These are phyloP conservation scores for Fusarium pininemorale DNA, from an alignment of 2,329 filamentous ascomycete species.

Conservation along the genomic window DNA sequence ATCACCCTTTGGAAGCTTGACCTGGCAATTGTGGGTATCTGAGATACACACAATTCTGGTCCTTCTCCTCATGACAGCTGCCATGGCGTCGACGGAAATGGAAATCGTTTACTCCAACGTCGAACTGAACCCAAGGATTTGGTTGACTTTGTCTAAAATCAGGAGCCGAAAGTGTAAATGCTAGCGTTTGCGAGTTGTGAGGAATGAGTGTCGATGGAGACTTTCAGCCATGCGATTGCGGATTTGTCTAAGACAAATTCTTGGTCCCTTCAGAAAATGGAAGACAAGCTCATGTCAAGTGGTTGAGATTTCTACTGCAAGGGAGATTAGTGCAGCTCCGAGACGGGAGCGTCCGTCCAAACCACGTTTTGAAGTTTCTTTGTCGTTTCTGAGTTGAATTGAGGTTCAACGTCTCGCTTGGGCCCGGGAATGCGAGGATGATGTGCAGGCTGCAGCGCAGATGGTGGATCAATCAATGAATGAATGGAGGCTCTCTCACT, in stretches of 20 bases:
- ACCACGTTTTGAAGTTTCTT: constrained; percentile 12
- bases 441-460: constrained; percentile 21
- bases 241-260: constrained; percentile 33
- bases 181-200: constrained; percentile 9
- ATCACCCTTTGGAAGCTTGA: constrained; percentile 75
- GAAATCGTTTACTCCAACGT: constrained; percentile 19
- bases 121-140: constrained; percentile 16
- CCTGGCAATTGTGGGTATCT: constrained; percentile 75
- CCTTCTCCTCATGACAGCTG: constrained; percentile 45
- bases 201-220: background rate
- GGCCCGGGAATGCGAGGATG: constrained; percentile 22
- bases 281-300: constrained; percentile 14
- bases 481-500: background rate
- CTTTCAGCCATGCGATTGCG: constrained; percentile 9
- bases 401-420: constrained; percentile 18
- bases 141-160: constrained; percentile 28
- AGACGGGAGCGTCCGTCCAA: constrained; percentile 15
- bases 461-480: constrained; percentile 3
- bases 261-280: background rate
- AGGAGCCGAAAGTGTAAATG: constrained; percentile 29
- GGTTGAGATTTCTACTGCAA: constrained; percentile 5
- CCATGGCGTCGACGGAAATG: constrained; percentile 20
- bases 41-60: constrained; percentile 79
- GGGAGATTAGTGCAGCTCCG: constrained; percentile 18
- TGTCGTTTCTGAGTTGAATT: background rate